Evolutionary conservation across 2,329 filamentous ascomycete species (phyloP).

Genomic region (Venturiaceae sp.): DNA sequence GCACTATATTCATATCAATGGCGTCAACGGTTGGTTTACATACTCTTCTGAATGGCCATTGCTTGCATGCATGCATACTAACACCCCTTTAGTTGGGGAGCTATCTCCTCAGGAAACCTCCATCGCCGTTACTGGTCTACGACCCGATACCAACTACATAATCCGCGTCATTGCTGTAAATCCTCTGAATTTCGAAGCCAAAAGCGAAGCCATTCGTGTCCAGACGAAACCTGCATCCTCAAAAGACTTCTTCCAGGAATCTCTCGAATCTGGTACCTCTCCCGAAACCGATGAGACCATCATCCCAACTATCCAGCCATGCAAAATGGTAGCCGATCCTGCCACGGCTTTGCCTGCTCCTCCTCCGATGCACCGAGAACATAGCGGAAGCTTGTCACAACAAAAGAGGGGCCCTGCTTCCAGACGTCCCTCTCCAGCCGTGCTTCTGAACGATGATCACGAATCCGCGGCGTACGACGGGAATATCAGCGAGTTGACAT

Average conservation of each 20-base stretch:
- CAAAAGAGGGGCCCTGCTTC: constrained; percentile 58
- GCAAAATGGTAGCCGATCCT: constrained; percentile 48
- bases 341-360: constrained; percentile 52
- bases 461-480: constrained; percentile 21
- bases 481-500: constrained; percentile 49
- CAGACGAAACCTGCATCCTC: constrained; percentile 49
- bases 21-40: constrained; percentile 61
- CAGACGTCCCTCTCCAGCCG: constrained; percentile 64
- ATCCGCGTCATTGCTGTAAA: constrained; percentile 89
- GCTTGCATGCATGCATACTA: background rate
- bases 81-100: constrained; percentile 60
- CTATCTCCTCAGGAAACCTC: constrained; percentile 71
- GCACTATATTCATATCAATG: constrained; percentile 89
- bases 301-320: constrained; percentile 41
- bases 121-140: constrained; percentile 83
- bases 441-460: constrained; percentile 22
- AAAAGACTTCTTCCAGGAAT: constrained; percentile 35
- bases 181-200: constrained; percentile 83
- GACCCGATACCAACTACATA: constrained; percentile 84
- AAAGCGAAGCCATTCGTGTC: constrained; percentile 75
- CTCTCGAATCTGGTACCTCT: constrained; percentile 35
- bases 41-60: background rate
- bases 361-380: constrained; percentile 55
- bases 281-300: constrained; percentile 25
- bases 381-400: constrained; percentile 43